phyloP scores from a whole-genome alignment of 192 early-diverging fungal species.

The Coemansia sp. region DNA sequence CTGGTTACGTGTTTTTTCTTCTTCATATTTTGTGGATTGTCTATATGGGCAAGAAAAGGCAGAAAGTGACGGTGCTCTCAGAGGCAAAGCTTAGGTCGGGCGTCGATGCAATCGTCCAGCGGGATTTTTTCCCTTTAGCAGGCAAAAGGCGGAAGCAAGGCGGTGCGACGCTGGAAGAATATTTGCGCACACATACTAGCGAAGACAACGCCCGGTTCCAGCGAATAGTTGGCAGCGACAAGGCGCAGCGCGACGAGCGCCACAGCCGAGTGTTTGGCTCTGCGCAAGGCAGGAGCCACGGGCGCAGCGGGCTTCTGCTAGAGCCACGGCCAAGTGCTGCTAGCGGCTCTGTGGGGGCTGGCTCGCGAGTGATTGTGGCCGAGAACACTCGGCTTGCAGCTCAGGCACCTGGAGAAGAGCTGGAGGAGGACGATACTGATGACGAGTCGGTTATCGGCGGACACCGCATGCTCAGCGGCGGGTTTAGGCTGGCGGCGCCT shows the following conservation, averaged over 20 bases:
- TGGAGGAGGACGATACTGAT: slow-evolving; percentile 1
- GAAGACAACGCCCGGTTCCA: slow-evolving; percentile 42
- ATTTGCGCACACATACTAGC: slow-evolving; percentile 27
- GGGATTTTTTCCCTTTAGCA: slow-evolving; percentile 36
- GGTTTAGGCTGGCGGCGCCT: slow-evolving; percentile 21
- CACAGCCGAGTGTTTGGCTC: neutral
- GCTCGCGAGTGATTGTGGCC: slow-evolving; percentile 10
- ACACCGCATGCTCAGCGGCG: slow-evolving; percentile 27
- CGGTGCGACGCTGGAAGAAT: slow-evolving; percentile 17
- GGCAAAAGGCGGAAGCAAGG: neutral
- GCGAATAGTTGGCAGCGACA: slow-evolving; percentile 14
- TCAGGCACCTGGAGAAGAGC: neutral
- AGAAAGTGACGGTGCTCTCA: slow-evolving; percentile 12
- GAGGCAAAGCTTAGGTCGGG: slow-evolving; percentile 26
- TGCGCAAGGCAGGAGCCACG: neutral
- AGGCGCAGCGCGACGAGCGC: slow-evolving; percentile 2
- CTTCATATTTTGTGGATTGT: too few species aligned
- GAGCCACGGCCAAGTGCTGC: neutral
- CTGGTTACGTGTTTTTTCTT: neutral
- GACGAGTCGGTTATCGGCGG: slow-evolving; percentile 32
- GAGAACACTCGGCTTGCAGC: slow-evolving; percentile 30
- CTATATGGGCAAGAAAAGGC: neutral
- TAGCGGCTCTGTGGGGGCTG: too few species aligned
- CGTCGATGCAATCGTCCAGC: slow-evolving; percentile 27
- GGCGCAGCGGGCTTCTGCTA: neutral